A percentile compares a stretch with the other conserved stretches of the same genome.
phyloP scores from a whole-genome alignment of 2,329 filamentous ascomycete species.

The Trichoderma koningiopsis region DNA sequence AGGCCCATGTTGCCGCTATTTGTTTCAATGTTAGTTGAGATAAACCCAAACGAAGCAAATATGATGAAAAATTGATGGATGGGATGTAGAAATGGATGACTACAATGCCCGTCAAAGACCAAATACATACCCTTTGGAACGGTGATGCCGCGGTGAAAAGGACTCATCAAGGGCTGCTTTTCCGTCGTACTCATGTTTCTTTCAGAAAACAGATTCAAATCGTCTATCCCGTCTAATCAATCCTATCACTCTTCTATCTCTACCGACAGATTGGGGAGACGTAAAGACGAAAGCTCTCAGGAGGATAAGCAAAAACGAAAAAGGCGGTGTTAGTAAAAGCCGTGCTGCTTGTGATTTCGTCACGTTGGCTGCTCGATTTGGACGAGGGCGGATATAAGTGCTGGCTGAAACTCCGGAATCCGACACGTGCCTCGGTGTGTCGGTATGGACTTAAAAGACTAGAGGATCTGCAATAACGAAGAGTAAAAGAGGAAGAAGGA shows the following conservation, averaged over 20 bases:
- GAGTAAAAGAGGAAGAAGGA: not conserved
- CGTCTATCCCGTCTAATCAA: too few relatives aligned
- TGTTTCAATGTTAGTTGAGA: not conserved
- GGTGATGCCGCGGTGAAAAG: not conserved
- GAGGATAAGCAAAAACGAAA: not conserved
- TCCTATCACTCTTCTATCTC: not conserved
- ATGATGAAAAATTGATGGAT: not conserved
- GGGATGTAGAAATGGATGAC: not conserved
- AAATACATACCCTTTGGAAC: conserved; percentile 18
- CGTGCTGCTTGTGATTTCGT: conserved; percentile 9
- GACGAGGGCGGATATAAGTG: conserved; percentile 10
- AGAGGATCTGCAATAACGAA: not conserved
- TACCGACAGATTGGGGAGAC: not conserved
- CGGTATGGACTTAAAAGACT: not conserved
- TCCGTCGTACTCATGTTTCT: conserved; percentile 6
- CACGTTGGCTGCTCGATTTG: not conserved
- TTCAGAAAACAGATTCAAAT: too few relatives aligned
- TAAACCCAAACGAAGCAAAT: not conserved
- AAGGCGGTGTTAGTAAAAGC: not conserved
- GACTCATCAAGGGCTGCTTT: conserved; percentile 10
- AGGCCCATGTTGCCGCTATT: conserved; percentile 39
- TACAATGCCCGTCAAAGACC: not conserved
- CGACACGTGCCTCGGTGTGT: not conserved
- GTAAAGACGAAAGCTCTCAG: not conserved
- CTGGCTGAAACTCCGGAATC: conserved; percentile 2